Evolutionary conservation across 306 rosid species (phyloP).

Genomic region (Dalbergia oliveri): DNA sequence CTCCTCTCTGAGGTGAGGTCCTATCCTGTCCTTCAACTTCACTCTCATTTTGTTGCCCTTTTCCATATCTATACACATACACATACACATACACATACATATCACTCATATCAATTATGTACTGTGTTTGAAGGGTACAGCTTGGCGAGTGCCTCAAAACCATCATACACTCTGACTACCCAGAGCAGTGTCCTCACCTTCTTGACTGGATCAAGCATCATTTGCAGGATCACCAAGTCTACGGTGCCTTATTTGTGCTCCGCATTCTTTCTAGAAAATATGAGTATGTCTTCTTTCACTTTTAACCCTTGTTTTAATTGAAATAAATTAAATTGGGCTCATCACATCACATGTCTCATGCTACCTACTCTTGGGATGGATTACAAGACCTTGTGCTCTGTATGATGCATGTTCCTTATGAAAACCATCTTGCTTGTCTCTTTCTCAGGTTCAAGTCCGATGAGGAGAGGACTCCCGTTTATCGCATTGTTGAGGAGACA

Average conservation of each 20-base stretch:
- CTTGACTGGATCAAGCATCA: constrained; percentile 94
- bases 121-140: constrained; percentile 71
- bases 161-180: constrained; percentile 86
- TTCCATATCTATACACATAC: too few relatives aligned
- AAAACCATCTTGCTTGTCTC: too few relatives aligned
- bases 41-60: too few relatives aligned
- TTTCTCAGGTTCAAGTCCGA: constrained; percentile 93
- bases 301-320: neutral
- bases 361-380: too few relatives aligned
- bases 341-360: too few relatives aligned
- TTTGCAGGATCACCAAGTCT: constrained; percentile 88
- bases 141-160: constrained; percentile 98
- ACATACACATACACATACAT: too few relatives aligned
- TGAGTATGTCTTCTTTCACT: constrained; percentile 65
- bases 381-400: too few relatives aligned
- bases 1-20: constrained; percentile 79
- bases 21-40: too few relatives aligned
- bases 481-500: constrained; percentile 90
- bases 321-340: neutral
- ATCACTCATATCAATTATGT: too few relatives aligned
- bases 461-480: constrained; percentile 89
- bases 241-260: constrained; percentile 89
- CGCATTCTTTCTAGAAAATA: constrained; percentile 97
- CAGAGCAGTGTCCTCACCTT: constrained; percentile 96
- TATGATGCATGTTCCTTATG: too few relatives aligned